Base-by-base conservation (phyloP, 1,139 yeast genomes). In the Pneumocystis murina region DNA sequence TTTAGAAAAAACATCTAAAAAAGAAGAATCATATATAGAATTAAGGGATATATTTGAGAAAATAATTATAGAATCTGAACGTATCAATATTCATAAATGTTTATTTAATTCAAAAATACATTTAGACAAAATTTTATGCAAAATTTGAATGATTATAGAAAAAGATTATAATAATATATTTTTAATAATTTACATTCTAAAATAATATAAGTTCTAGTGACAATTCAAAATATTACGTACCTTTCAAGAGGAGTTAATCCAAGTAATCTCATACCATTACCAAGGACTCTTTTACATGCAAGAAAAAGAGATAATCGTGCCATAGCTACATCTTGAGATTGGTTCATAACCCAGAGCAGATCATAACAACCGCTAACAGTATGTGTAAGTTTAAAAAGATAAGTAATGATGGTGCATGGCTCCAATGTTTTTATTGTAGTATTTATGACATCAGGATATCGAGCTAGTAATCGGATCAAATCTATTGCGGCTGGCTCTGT, bases 201-300 rank as follows among this genome's bases (percentile, higher is more conserved):
- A 33, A 92, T 92, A 83, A 12, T 20, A 20, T 48, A 2, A 48
- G 28, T 12, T 48, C 28, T n/a, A 41, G 28, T 24, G 16, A 24
- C 28, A 20, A 38, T 48, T 8, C 24, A 48, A 12, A 48, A 24
- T 48, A 48, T 3, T 48, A 48, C 20, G 17, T 48, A 24, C 55
- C 99, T 86, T 72, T 92, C 96, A 69, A 94, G 98, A 36, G 99
- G 98, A 64, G 97, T 91, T 74, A 94, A 81, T 66, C 97, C 96
- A 72, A 94, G 80, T 73, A 94, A 79, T 61, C 79, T 79, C 94
- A 94, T 86, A 80, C 97, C 99, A 73, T 91, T 91, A 78, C 80
- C 80, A 71, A 94, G 80, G 33, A 89, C 95, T 77, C 87, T 95
- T 78, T 92, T 85, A 64, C 97, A 96, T 68, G 96, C 80, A 67